Conservation (phyloP, 1,139 yeast genomes). For the Yamadazyma mexicana region DNA sequence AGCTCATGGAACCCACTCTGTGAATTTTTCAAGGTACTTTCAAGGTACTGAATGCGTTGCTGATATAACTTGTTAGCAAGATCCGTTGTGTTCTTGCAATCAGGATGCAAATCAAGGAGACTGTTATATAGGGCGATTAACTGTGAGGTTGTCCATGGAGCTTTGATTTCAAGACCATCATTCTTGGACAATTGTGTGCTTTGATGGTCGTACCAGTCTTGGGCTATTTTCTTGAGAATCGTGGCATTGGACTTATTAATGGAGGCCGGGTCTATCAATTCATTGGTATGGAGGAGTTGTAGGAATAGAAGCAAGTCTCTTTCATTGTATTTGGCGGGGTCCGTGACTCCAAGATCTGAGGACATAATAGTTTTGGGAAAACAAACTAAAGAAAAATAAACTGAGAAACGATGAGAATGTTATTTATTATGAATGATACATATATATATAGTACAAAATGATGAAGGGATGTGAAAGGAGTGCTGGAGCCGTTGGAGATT, state of each 20-base stretch:
- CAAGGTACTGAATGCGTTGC: slow-evolving; percentile 20
- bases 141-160: slow-evolving; percentile 17
- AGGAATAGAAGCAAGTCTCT: slow-evolving; percentile 25
- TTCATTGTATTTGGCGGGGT: slow-evolving; percentile 13
- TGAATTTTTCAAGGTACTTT: slow-evolving; percentile 11
- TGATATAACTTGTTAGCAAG: slow-evolving; percentile 25
- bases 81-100: slow-evolving; percentile 25
- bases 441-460: slow-evolving; percentile 1
- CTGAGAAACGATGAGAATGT: neutral
- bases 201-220: slow-evolving; percentile 24
- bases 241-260: slow-evolving; percentile 12
- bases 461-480: neutral
- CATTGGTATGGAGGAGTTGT: slow-evolving; percentile 25
- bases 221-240: slow-evolving; percentile 16
- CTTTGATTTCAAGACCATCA: slow-evolving; percentile 15
- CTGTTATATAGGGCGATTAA: slow-evolving; percentile 18
- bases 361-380: neutral
- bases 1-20: slow-evolving; percentile 14
- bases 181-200: slow-evolving; percentile 19
- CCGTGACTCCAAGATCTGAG: slow-evolving; percentile 4
- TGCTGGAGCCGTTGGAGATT: too few relatives aligned
- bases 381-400: neutral
- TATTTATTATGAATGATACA: neutral
- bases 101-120: slow-evolving; percentile 17
- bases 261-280: slow-evolving; percentile 20